These are phyloP conservation scores for Sideroxylon spinosum DNA, from an alignment of 179 eudicot species.

Conservation along the genomic window DNA sequence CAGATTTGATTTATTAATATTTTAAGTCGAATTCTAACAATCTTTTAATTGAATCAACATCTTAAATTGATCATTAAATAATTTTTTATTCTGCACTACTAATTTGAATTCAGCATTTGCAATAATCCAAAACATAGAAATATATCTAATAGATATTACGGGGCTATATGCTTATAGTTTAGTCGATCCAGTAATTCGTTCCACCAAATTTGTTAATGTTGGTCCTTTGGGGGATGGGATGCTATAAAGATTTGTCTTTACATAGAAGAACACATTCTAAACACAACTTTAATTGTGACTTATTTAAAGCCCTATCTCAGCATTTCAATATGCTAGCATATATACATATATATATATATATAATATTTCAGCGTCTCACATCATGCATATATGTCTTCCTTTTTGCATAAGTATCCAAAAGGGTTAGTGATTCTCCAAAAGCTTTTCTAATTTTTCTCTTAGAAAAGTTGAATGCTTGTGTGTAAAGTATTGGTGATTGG, in stretches of 20 bases:
- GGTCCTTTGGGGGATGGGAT: neutral
- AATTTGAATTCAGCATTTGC: too few relatives aligned
- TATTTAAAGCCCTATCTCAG: neutral
- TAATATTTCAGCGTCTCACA: conserved; percentile 7
- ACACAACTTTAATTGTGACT: conserved; percentile 8
- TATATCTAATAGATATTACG: neutral
- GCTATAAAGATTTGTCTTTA: conserved; percentile 13
- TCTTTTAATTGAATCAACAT: too few relatives aligned
- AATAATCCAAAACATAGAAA: too few relatives aligned
- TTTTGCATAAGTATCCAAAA: conserved; percentile 19
- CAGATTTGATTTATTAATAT: too few relatives aligned
- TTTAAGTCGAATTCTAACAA: too few relatives aligned
- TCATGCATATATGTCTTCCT: conserved; percentile 13
- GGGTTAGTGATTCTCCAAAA: conserved; percentile 11
- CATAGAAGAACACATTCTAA: conserved; percentile 16
- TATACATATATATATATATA: too few relatives aligned
- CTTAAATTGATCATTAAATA: too few relatives aligned
- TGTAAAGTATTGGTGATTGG: conserved; percentile 22
- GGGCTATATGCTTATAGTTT: conserved; percentile 3
- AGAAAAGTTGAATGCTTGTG: conserved; percentile 30
- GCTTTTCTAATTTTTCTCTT: conserved; percentile 6
- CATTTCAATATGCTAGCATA: neutral
- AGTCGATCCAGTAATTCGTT: neutral
- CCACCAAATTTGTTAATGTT: neutral
- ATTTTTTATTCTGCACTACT: too few relatives aligned